These are phyloP conservation scores for Ceratocystis papillata DNA, from an alignment of 2,329 filamentous ascomycete genomes.

Conservation along the genomic window DNA sequence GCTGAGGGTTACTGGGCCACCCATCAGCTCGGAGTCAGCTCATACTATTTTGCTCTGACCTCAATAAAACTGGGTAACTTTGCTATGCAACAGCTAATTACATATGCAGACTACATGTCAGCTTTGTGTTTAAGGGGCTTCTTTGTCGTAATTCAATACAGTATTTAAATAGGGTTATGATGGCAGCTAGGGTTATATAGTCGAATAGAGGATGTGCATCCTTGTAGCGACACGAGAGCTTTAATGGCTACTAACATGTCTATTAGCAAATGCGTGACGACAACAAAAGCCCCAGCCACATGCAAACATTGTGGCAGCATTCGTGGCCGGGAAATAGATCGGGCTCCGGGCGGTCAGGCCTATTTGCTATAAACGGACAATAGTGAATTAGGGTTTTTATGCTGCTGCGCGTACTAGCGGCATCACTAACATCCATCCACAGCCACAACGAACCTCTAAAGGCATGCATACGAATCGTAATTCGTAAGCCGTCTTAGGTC, in stretches of 20 bases:
- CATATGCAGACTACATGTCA: not conserved
- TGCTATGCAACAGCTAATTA: not conserved
- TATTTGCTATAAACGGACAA: too few species aligned
- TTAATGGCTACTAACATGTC: not conserved
- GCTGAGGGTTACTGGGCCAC: not conserved
- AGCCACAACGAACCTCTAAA: not conserved
- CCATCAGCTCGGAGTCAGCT: not conserved
- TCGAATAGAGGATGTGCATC: not conserved
- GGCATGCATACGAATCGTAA: not conserved
- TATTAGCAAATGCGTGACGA: too few species aligned
- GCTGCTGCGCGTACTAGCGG: too few species aligned
- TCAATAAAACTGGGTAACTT: not conserved
- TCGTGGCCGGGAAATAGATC: not conserved
- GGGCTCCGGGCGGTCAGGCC: not conserved
- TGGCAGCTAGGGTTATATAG: fast-evolving
- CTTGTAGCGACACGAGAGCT: not conserved
- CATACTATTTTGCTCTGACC: not conserved
- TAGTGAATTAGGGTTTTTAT: too few species aligned
- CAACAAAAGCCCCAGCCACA: too few species aligned
- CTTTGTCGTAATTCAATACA: not conserved
- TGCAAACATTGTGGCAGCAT: too few species aligned
- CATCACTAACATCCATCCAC: not conserved
- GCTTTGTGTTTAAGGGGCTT: not conserved
- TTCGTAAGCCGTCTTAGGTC: not conserved
- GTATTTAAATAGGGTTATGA: not conserved